Base-by-base conservation (phyloP, 2,329 filamentous ascomycete genomes). In the Neonectria faginata region DNA sequence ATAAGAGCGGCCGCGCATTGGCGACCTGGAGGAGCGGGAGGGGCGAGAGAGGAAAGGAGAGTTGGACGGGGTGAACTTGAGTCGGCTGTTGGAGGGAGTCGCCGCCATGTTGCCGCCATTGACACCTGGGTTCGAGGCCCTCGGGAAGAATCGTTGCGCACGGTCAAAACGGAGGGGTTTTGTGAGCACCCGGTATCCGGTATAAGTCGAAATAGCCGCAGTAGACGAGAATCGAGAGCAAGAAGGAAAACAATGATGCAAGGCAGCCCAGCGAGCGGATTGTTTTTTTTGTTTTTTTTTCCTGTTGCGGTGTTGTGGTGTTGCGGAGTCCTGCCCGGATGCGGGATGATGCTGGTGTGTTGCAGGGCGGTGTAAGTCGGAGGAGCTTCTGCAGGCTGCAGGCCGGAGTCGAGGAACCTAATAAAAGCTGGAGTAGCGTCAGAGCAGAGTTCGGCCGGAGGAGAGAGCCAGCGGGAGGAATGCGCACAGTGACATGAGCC, bases 51-150 rank as follows among this genome's bases (percentile, higher is more conserved):
- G 77, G 74, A 87, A 90, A 60, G 92, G 92, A 62, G 92, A 94
- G 77, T 89, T 93, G 64, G 92, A 90, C 60, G 93, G 92, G 62
- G 92, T 94, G 70, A 91, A 79, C 80, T 89, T 91, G 70, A 92
- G 82, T 75, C 86, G 86, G 74, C 82, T 84, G 74, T 85, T 85
- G 68, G 79, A 79, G 66, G 87, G 86, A 80, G 86, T 88, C 67
- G 85, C 82, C 73, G 85, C 83, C 87, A 89, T 89, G 74, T 79
- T 82, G 74, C 76, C 78, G 82, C 85, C 86, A 88, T 88, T 82
- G 82, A 81, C 79, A 68, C 66, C 64, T 67, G 68, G 68, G 54
- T 56, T 65, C 53, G 48, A 25, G 33, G 36, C 36, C 52, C 67
- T 65, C 65, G 52, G 60, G 54, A 57, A 63, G 51, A 66, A 60